Percentiles rank a stretch among this genome's conserved stretches.
phyloP scores from a whole-genome alignment of 768 basidiomycete genomes.

The Termitomyces sp. region DNA sequence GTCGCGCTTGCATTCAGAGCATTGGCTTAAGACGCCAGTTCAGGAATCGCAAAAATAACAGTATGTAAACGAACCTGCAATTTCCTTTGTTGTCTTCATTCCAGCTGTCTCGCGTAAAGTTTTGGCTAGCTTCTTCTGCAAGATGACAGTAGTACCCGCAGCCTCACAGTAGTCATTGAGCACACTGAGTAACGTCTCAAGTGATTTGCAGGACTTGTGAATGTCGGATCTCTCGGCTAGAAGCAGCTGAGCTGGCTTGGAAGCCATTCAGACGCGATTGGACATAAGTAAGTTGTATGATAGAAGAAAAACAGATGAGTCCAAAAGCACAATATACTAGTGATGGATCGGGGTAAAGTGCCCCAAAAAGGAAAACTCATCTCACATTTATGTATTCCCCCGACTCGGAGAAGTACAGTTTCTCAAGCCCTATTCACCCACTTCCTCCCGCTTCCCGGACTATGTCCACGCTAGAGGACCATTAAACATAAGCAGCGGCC shows the following conservation, averaged over 20 bases:
- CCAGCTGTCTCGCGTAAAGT: conserved; percentile 63
- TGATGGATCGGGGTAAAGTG: background rate
- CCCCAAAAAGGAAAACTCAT: conserved; percentile 1
- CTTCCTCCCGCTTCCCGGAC: background rate
- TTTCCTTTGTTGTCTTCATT: conserved; percentile 55
- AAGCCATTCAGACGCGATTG: conserved; percentile 10
- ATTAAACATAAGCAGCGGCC: background rate
- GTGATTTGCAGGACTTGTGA: conserved; percentile 76
- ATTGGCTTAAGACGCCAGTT: conserved; percentile 56
- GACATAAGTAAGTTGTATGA: conserved; percentile 1
- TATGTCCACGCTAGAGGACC: background rate
- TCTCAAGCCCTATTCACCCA: background rate
- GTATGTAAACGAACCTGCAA: no score
- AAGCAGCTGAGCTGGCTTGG: conserved; percentile 8
- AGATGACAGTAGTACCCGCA: conserved; percentile 49
- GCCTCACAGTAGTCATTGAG: conserved; percentile 78
- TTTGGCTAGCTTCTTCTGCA: conserved; percentile 76
- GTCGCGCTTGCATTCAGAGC: conserved; percentile 60
- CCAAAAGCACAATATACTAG: no score
- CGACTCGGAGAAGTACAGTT: no score
- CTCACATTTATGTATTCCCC: background rate
- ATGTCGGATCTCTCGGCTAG: conserved; percentile 66
- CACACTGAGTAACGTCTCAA: conserved; percentile 62
- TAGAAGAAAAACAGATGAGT: no score
- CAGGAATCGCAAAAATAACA: no score